Conservation (phyloP, 345 rosid genomes). For the Diplotaxis tenuifolia region DNA sequence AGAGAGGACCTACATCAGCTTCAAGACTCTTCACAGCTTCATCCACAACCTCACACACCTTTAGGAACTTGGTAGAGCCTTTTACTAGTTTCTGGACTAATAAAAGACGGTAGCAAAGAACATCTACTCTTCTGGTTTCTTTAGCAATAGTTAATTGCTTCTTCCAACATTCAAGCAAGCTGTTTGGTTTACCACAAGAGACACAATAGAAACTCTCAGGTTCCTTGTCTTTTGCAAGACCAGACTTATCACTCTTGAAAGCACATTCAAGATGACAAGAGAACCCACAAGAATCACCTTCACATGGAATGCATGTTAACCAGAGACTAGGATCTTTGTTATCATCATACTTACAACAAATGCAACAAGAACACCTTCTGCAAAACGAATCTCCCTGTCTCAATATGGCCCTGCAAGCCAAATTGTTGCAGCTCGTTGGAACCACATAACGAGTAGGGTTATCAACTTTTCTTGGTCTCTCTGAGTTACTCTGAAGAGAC, state of each 20-base stretch:
- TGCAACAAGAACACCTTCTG: conserved; percentile 86
- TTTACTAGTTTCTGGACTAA: conserved; percentile 52
- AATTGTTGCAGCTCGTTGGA: conserved; percentile 42
- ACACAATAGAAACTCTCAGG: conserved; percentile 58
- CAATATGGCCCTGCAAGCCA: conserved; percentile 61
- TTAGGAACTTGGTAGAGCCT: conserved; percentile 47
- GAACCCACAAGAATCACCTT: conserved; percentile 55
- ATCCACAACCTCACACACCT: conserved; percentile 45
- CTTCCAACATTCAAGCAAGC: conserved; percentile 66
- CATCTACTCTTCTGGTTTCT: conserved; percentile 84
- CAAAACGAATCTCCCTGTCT: conserved; percentile 54
- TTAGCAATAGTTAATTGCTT: conserved; percentile 65
- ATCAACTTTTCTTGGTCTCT: conserved; percentile 34
- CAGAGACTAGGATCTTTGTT: conserved; percentile 88
- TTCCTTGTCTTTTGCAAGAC: conserved; percentile 42
- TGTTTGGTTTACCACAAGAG: conserved; percentile 63
- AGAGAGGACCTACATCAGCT: conserved; percentile 70
- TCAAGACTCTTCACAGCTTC: conserved; percentile 53
- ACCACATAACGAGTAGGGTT: conserved; percentile 33
- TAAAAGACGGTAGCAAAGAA: conserved; percentile 64
- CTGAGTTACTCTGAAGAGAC: conserved; percentile 27
- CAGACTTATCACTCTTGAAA: conserved; percentile 51
- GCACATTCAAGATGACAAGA: conserved; percentile 80
- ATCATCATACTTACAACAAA: conserved; percentile 69
- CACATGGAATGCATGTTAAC: conserved; percentile 60